Evolutionary conservation across 169 alveolate genomes (phyloP).

Genomic region (Theileria orientalis): DNA sequence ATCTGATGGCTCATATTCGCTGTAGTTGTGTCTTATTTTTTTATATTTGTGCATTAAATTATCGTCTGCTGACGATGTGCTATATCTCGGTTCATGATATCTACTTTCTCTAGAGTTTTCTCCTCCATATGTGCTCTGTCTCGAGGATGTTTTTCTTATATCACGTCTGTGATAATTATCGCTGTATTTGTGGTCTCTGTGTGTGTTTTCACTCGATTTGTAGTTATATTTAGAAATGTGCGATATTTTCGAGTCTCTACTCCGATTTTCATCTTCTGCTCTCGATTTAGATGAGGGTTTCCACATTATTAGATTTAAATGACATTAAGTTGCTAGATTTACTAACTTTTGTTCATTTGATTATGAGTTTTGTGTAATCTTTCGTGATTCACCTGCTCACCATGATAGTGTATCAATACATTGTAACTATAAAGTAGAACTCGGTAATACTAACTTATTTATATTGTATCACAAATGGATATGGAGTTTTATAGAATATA

Average conservation of each 20-base stretch:
- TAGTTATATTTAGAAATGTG: not conserved
- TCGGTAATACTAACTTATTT: too few species aligned
- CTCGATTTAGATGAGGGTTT: not conserved
- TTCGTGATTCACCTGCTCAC: too few species aligned
- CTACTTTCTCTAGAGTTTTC: not conserved
- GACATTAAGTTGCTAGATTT: too few species aligned
- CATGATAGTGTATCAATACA: too few species aligned
- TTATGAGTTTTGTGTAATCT: too few species aligned
- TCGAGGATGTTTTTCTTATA: not conserved
- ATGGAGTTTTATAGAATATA: too few species aligned
- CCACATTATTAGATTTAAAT: constrained; percentile 11
- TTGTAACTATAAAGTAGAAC: too few species aligned
- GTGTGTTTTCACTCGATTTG: not conserved
- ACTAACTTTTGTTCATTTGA: too few species aligned
- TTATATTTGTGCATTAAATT: not conserved
- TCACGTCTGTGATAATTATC: not conserved
- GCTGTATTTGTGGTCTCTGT: not conserved
- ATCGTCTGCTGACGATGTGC: not conserved
- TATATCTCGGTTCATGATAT: not conserved
- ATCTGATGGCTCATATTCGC: not conserved
- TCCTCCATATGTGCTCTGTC: not conserved
- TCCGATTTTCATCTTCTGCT: not conserved
- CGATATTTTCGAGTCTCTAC: not conserved
- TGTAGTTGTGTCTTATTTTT: not conserved
- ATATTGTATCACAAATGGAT: too few species aligned